Conservation (phyloP, 2,329 filamentous ascomycete species). For the Dothistroma septosporum region DNA sequence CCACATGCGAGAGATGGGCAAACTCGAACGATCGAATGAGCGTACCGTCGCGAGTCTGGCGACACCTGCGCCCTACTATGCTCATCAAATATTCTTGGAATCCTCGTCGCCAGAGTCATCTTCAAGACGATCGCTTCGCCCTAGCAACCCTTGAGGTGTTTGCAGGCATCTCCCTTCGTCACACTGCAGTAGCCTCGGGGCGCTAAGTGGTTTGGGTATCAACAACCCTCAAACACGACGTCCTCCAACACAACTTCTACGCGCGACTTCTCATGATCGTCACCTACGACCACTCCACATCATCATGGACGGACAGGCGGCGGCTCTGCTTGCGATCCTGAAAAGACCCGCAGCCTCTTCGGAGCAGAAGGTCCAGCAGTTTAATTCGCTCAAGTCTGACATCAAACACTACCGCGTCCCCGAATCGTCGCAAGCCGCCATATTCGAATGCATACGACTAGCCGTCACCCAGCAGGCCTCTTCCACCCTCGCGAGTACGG, state of each 20-base stretch:
- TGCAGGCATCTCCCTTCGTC: not conserved
- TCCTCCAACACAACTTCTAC: conserved; percentile 1
- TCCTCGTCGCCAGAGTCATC: not conserved
- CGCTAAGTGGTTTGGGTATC: not conserved
- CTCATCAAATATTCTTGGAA: not conserved
- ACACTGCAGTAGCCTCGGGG: not conserved
- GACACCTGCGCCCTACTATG: no score
- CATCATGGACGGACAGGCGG: conserved; percentile 55
- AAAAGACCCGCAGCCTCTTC: conserved; percentile 62
- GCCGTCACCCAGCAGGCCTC: conserved; percentile 74
- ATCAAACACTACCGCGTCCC: conserved; percentile 93
- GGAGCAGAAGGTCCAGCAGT: conserved; percentile 65
- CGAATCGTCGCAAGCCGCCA: conserved; percentile 62
- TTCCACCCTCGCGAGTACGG: conserved; percentile 68
- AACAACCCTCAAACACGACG: not conserved
- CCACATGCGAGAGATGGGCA: no score
- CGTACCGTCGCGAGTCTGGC: no score
- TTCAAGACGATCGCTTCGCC: not conserved
- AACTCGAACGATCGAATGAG: no score
- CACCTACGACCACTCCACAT: not conserved
- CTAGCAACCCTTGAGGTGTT: not conserved
- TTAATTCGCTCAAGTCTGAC: conserved; percentile 74
- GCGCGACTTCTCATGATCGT: not conserved
- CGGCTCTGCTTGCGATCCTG: conserved; percentile 50
- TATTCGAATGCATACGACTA: conserved; percentile 77